These are phyloP conservation scores for Aspergillus clavatus DNA, from an alignment of 2,329 filamentous ascomycete species.

Conservation along the genomic window DNA sequence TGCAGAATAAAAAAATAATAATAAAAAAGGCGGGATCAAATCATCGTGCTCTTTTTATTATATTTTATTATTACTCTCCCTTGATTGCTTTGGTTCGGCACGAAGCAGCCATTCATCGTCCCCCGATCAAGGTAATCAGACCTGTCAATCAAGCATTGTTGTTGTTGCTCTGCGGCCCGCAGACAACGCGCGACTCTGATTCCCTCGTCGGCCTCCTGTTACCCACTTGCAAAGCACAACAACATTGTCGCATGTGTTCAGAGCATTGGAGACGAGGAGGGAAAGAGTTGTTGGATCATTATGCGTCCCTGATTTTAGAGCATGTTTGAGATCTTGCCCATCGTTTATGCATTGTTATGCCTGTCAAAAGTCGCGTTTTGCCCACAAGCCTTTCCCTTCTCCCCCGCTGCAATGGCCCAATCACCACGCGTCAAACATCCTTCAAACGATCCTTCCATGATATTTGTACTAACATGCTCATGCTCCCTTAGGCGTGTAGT, in stretches of 20 bases:
- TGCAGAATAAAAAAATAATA: too few species aligned
- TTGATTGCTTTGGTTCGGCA: constrained; percentile 15
- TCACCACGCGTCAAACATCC: constrained; percentile 23
- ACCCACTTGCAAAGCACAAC: constrained; percentile 2
- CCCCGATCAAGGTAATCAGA: constrained; percentile 10
- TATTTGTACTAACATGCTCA: constrained; percentile 12
- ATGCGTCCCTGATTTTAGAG: background rate
- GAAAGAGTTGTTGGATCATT: background rate
- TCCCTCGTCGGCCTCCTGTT: background rate
- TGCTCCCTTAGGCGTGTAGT: constrained; percentile 8
- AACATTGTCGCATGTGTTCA: constrained; percentile 4
- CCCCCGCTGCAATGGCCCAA: constrained; percentile 14
- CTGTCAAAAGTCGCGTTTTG: constrained; percentile 14
- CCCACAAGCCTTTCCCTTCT: constrained; percentile 8
- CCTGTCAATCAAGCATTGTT: constrained; percentile 9
- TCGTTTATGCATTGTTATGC: constrained; percentile 13
- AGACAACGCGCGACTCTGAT: constrained; percentile 14
- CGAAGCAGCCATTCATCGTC: constrained; percentile 3
- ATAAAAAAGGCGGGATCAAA: constrained; percentile 7
- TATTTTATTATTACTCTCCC: too few species aligned
- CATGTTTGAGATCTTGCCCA: constrained; percentile 3
- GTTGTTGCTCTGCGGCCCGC: constrained; percentile 13
- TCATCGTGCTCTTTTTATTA: constrained; percentile 13
- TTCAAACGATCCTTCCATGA: constrained; percentile 2
- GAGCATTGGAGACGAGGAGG: constrained; percentile 2